These are phyloP conservation scores for Dalbergia cultrata DNA, from an alignment of 306 rosid genomes.

Conservation along the genomic window DNA sequence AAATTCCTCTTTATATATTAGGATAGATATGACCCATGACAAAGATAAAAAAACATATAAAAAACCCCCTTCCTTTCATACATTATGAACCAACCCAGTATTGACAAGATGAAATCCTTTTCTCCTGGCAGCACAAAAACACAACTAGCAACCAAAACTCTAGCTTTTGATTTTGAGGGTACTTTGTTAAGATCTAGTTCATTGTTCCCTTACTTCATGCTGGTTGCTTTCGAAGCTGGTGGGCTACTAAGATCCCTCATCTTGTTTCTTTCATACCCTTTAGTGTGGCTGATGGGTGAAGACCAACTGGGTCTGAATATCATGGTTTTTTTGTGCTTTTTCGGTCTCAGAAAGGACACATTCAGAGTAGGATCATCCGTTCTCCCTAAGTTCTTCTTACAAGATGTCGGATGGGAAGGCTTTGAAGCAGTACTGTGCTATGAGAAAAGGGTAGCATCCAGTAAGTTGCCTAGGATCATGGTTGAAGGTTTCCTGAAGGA, in stretches of 20 bases:
- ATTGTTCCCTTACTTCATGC: constrained; percentile 78
- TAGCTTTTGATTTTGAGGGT: constrained; percentile 66
- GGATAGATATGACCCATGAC: background rate
- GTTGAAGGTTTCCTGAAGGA: constrained; percentile 70
- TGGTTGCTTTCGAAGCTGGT: constrained; percentile 82
- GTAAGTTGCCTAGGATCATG: constrained; percentile 73
- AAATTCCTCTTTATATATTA: background rate
- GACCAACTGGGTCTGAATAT: constrained; percentile 57
- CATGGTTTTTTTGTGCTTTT: constrained; percentile 70
- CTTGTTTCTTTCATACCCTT: constrained; percentile 65
- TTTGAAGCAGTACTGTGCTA: constrained; percentile 63
- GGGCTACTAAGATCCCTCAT: constrained; percentile 62
- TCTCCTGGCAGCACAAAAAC: background rate
- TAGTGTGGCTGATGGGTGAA: constrained; percentile 65
- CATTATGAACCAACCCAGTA: background rate
- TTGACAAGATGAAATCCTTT: background rate
- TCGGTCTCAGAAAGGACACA: constrained; percentile 56
- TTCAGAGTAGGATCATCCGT: constrained; percentile 68
- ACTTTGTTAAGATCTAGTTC: constrained; percentile 59
- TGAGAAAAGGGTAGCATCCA: constrained; percentile 59
- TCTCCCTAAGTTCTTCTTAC: constrained; percentile 71
- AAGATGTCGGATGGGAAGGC: constrained; percentile 67
- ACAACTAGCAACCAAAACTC: constrained; percentile 37
- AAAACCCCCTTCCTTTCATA: background rate
- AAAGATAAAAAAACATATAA: no score